phyloP scores from a whole-genome alignment of 805 yeast species.

The Starmerella floris region DNA sequence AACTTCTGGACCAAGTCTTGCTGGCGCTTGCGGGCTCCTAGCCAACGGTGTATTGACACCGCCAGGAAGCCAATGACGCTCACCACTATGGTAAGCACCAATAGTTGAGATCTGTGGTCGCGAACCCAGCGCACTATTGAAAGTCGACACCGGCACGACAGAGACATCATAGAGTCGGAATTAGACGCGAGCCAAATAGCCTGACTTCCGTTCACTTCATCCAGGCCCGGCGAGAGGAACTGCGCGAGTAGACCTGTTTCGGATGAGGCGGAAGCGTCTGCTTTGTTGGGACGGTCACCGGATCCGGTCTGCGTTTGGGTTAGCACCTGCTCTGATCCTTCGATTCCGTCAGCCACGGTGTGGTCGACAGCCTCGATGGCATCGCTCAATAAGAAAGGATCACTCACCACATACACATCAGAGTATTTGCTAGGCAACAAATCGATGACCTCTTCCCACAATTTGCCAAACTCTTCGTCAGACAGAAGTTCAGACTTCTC shows the following conservation, averaged over 20 bases:
- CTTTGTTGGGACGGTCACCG: constrained; percentile 4
- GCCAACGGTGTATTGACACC: not conserved
- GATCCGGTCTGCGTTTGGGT: constrained; percentile 2
- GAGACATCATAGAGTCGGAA: constrained; percentile 14
- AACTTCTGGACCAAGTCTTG: constrained; percentile 7
- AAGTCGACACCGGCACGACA: constrained; percentile 16
- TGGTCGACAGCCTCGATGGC: no score
- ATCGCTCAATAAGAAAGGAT: constrained; percentile 34
- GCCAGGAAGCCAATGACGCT: not conserved
- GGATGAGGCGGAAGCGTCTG: constrained; percentile 7
- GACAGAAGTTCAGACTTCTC: constrained; percentile 19
- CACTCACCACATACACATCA: constrained; percentile 51
- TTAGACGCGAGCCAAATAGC: constrained; percentile 10
- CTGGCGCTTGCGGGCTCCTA: not conserved
- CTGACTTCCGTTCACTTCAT: not conserved
- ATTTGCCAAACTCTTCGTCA: constrained; percentile 55
- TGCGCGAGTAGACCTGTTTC: constrained; percentile 3
- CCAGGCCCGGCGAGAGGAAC: not conserved
- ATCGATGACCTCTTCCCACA: constrained; percentile 52
- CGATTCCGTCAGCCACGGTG: not conserved
- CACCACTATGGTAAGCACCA: not conserved
- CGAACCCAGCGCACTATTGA: constrained; percentile 11
- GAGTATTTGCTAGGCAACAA: constrained; percentile 43
- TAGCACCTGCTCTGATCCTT: constrained; percentile 3
- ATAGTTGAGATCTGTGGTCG: constrained; percentile 7